Percentiles rank a stretch among this genome's conserved stretches.
Evolutionary conservation across 352 stramenopile species (phyloP).

Genomic region (Globisporangium polare): DNA sequence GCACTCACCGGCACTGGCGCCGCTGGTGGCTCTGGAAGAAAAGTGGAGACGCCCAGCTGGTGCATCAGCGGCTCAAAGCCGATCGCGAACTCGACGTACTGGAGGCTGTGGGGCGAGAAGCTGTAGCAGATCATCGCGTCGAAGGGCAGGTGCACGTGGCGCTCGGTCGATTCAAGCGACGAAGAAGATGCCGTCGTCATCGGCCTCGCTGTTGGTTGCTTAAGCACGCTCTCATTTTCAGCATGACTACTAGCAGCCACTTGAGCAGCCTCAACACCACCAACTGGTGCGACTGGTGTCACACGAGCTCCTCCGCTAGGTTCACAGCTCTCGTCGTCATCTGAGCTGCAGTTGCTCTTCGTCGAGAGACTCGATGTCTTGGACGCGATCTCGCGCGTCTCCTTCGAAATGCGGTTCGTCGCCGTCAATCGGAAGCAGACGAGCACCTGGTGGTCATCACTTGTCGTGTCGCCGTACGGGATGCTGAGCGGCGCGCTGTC

Average conservation of each 20-base stretch:
- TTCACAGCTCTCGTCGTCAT: neutral
- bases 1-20: neutral
- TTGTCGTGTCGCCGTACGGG: conserved; percentile 29
- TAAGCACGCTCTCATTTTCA: neutral
- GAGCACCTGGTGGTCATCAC: conserved; percentile 13
- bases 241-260: neutral
- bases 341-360: conserved; percentile 1
- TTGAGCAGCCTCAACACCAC: neutral
- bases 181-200: neutral
- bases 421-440: conserved; percentile 69
- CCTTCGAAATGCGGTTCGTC: conserved; percentile 69
- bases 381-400: conserved; percentile 51
- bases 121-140: conserved; percentile 86
- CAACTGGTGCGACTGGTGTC: neutral
- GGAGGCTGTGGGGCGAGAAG: conserved; percentile 51
- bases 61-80: conserved; percentile 84
- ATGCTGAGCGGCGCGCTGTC: conserved; percentile 61
- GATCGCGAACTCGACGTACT: conserved; percentile 87
- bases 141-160: conserved; percentile 68
- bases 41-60: conserved; percentile 50
- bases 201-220: neutral
- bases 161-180: conserved; percentile 24
- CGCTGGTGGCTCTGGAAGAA: conserved; percentile 30
- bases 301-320: neutral
- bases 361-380: conserved; percentile 56